Conservation (phyloP, 306 rosid genomes). For the Pterocarpus santalinus region DNA sequence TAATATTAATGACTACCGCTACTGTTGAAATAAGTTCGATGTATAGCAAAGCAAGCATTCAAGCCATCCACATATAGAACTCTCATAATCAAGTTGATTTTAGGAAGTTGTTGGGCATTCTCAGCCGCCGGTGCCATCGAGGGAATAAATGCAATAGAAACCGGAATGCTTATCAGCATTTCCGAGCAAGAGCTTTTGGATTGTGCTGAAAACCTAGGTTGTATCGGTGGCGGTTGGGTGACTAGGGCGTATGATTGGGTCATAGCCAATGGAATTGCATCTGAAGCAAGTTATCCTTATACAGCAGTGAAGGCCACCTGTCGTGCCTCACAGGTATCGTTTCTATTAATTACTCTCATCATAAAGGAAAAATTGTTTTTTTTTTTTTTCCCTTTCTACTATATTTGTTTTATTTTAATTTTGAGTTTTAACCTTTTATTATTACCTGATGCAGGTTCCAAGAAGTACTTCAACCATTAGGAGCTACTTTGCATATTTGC, state of each 20-base stretch:
- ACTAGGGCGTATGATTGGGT: conserved; percentile 52
- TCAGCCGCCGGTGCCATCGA: neutral
- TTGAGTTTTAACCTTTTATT: neutral
- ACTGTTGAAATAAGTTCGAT: too few relatives aligned
- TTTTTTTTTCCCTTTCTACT: too few relatives aligned
- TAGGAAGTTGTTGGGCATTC: conserved; percentile 41
- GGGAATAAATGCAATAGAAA: neutral
- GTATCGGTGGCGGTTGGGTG: conserved; percentile 41
- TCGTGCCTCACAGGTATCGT: conserved; percentile 35
- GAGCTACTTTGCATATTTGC: too few relatives aligned
- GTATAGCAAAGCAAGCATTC: too few relatives aligned
- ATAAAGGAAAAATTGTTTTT: too few relatives aligned
- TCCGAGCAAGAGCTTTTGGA: conserved; percentile 44
- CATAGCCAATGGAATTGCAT: conserved; percentile 14
- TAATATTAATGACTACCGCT: too few relatives aligned
- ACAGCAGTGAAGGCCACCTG: conserved; percentile 45
- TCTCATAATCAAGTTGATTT: neutral
- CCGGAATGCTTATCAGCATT: neutral
- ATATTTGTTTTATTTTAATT: too few relatives aligned
- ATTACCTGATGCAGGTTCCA: neutral
- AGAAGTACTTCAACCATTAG: too few relatives aligned
- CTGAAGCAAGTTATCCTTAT: neutral
- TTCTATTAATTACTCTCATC: too few relatives aligned
- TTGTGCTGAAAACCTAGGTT: neutral
- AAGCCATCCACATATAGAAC: too few relatives aligned